Base-by-base conservation (phyloP, 2,329 filamentous ascomycete genomes). In the Truncatella angustata region DNA sequence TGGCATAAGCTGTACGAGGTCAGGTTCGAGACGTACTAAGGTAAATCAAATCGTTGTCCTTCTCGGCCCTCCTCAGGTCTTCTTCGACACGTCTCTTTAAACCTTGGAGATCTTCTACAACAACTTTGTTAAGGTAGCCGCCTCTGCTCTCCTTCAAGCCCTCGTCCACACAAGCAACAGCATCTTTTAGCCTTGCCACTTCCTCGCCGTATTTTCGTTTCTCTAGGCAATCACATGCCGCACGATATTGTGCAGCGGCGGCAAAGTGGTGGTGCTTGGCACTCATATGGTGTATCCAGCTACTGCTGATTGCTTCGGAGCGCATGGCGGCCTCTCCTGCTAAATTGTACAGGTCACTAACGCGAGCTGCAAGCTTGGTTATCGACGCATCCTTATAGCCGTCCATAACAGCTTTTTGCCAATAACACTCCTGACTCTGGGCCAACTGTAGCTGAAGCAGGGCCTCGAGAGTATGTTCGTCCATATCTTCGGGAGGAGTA, bases 211-310 rank as follows among this genome's bases (percentile, higher is more conserved):
- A 99, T 65, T 87, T 95, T 46, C 88, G 80, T 79, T 96, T 97
- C 71, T 97, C 94, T 12, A 99, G 70, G 60, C 90, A 94, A 64
- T 97, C 92, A 57, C 91, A 87, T 0, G 94, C 91, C 23, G 93
- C 91, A 12, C 94, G 80, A 62, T 93, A 97, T 66, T 99, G 94
- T 0, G 94, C 94, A 0, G 94, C 94, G 0, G 91, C 93, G 1
- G 93, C 92, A 71, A 99, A 97, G 70, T 97, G 94, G 65, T 97
- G 90, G 65, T 97, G 92, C 68, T 97, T 99, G 5, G 93, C 94
- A 23, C 89, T 92, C 81, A 95, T 92, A 67, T 97, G 93, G 70
- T 97, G 93, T 60, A 99, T 97, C 94, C 93, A 97, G 56, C 94
- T 89, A 51, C 88, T 92, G 66, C 90, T 94, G 59, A 97, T 86